These are phyloP conservation scores for Schizophyllum commune DNA, from an alignment of 1,284 basidiomycete genomes.

Conservation along the genomic window DNA sequence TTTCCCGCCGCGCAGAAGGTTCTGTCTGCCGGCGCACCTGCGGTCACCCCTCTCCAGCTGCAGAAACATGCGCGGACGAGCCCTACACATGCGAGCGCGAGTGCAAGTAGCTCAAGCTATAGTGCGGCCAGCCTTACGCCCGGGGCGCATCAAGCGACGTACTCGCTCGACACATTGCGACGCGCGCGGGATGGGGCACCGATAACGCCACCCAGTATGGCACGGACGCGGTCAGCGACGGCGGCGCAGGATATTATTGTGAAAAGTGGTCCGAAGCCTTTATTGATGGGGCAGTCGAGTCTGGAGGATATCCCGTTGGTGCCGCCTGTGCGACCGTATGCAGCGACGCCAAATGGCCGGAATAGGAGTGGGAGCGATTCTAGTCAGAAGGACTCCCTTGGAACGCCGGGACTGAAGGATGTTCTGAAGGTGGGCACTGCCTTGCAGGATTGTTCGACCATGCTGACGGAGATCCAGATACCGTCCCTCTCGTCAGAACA, in stretches of 20 bases:
- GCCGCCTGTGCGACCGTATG: slow-evolving; percentile 39
- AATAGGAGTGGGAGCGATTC: slow-evolving; percentile 42
- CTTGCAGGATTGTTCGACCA: not conserved
- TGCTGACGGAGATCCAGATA: slow-evolving; percentile 31
- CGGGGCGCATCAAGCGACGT: slow-evolving; percentile 38
- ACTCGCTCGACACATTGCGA: slow-evolving; percentile 40
- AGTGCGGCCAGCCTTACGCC: slow-evolving; percentile 26
- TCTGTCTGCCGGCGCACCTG: slow-evolving; percentile 11
- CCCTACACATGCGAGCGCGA: slow-evolving; percentile 19
- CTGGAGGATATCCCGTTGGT: slow-evolving; percentile 19
- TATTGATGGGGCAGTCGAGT: slow-evolving; percentile 3
- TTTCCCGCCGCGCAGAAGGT: slow-evolving; percentile 26
- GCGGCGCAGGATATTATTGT: slow-evolving; percentile 27
- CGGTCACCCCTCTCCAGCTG: slow-evolving; percentile 10
- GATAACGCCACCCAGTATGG: slow-evolving; percentile 29
- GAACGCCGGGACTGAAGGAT: slow-evolving; percentile 59
- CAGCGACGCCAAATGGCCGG: slow-evolving; percentile 21
- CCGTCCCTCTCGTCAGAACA: slow-evolving; percentile 62
- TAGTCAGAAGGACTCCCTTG: slow-evolving; percentile 31
- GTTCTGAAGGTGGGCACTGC: slow-evolving; percentile 59
- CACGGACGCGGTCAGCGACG: slow-evolving; percentile 45
- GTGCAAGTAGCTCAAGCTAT: slow-evolving; percentile 5
- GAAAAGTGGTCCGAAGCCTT: slow-evolving; percentile 3
- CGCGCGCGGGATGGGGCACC: slow-evolving; percentile 9
- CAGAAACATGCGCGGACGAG: slow-evolving; percentile 16